Percentiles rank a stretch among this genome's conserved stretches.
Evolutionary conservation across 1,139 yeast genomes (phyloP).

Genomic region (Yamadazyma oceani): DNA sequence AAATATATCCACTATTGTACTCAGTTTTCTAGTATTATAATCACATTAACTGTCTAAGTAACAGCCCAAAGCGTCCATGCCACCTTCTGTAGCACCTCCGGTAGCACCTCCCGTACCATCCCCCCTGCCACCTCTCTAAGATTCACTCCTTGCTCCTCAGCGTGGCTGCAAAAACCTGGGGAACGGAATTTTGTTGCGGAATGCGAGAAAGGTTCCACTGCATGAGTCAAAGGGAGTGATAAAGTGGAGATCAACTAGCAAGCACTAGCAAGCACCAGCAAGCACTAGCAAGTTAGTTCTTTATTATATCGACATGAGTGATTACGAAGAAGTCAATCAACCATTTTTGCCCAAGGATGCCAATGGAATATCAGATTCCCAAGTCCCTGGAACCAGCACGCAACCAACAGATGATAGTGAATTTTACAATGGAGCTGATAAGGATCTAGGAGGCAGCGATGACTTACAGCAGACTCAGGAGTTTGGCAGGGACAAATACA

Average conservation of each 20-base stretch:
- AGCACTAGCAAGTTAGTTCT: too few species aligned
- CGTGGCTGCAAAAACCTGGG: not conserved
- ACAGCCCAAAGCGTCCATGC: too few species aligned
- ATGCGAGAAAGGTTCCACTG: constrained; percentile 1
- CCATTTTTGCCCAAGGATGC: constrained; percentile 11
- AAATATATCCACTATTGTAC: too few species aligned
- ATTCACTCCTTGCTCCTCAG: too few species aligned
- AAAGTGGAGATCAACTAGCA: not conserved
- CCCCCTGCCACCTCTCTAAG: too few species aligned
- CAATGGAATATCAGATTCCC: not conserved
- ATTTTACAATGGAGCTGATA: too few species aligned
- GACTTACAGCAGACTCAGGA: not conserved
- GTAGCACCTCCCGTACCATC: too few species aligned
- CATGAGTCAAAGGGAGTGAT: not conserved
- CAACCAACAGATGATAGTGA: too few species aligned
- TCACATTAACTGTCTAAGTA: too few species aligned
- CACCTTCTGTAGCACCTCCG: too few species aligned
- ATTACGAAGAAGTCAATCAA: constrained; percentile 8
- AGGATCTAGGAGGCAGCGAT: not conserved
- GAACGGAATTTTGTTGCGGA: not conserved
- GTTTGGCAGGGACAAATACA: not conserved
- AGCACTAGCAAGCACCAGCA: not conserved
- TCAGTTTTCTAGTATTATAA: too few species aligned
- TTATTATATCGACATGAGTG: constrained; percentile 1
- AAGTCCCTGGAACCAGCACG: not conserved